Percentiles rank a stretch among this genome's conserved stretches.
Conservation (phyloP, 1,284 basidiomycete genomes). For the Tilletia caries region DNA sequence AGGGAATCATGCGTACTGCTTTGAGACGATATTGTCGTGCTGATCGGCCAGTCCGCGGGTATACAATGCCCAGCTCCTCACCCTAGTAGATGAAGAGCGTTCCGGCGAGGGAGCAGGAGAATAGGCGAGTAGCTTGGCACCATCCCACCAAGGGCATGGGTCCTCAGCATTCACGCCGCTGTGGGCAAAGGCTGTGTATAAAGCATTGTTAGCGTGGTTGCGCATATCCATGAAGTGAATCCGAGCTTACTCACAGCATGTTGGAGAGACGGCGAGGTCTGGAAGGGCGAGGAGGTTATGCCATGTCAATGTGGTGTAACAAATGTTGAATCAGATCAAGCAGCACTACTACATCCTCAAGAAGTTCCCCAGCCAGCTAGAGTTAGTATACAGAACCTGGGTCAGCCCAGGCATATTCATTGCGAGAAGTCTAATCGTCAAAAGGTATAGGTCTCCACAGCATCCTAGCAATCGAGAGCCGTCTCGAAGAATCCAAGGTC, state of each 20-base stretch:
- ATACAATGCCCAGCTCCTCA: constrained; percentile 63
- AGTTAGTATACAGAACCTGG: too few relatives aligned
- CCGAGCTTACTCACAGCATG: background rate
- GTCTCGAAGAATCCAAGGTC: too few relatives aligned
- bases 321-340: too few relatives aligned
- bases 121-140: constrained; percentile 66
- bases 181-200: constrained; percentile 24
- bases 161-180: constrained; percentile 62
- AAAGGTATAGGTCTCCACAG: too few relatives aligned
- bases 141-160: constrained; percentile 53
- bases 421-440: too few relatives aligned
- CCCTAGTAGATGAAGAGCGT: constrained; percentile 73
- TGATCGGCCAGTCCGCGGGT: constrained; percentile 65
- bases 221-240: background rate
- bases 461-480: too few relatives aligned
- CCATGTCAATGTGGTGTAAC: too few relatives aligned
- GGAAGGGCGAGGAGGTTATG: background rate
- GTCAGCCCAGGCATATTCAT: too few relatives aligned
- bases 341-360: background rate
- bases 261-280: constrained; percentile 7
- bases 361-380: constrained; percentile 9
- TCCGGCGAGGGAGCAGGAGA: constrained; percentile 65
- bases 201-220: background rate
- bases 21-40: constrained; percentile 66
- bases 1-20: background rate